Base-by-base conservation (phyloP, 257 asterid species). In the Scutellaria baicalensis region DNA sequence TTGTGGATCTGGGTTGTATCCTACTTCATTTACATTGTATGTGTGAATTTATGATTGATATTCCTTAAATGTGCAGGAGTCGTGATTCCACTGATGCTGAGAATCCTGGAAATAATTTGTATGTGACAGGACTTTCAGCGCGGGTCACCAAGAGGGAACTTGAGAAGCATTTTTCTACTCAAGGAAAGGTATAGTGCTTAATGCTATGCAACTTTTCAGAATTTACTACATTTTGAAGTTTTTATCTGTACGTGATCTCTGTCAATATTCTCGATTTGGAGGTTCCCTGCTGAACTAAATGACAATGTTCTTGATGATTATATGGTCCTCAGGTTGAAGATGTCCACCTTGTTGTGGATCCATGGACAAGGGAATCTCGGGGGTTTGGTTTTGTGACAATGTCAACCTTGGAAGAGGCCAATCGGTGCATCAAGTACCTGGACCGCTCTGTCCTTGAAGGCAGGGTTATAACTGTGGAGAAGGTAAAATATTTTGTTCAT, bases 361-460 rank as follows among this genome's bases (percentile, higher is more conserved):
- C 96, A 5, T 61, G 87, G 92, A 86, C 97, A 4, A 80, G 88
- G 50, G 94, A 93, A 73, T 86, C 97, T 39, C 92, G 97, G 33
- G 98, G 98, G 64, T 93, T 93, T 79, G 93, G 96, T 71, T 93
- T 93, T 54, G 95, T 93, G 67, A 83, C 96, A 0, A 88, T 93
- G 98, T 82, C 97, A 1, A 61, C 73, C 14, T 70, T 90, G 70
- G 43, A 80, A 52, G 97, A 87, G 56, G 98, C 97, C 13, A 82
- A 88, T 0, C 75, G 89, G 45, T 93, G 98, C 83, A 77, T 93
- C 69, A 88, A 88, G 84, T 77, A 90, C 77, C 81, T 93, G 86
- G 88, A 90, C 65, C 85, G 85, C 45, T 85, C 98, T 16, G 89
- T 90, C 45, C 97, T 93, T 64, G 91, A 87, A 48, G 95, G 98